These are phyloP conservation scores for Aspergillus ibericus DNA, from an alignment of 2,329 filamentous ascomycete genomes.

Conservation along the genomic window DNA sequence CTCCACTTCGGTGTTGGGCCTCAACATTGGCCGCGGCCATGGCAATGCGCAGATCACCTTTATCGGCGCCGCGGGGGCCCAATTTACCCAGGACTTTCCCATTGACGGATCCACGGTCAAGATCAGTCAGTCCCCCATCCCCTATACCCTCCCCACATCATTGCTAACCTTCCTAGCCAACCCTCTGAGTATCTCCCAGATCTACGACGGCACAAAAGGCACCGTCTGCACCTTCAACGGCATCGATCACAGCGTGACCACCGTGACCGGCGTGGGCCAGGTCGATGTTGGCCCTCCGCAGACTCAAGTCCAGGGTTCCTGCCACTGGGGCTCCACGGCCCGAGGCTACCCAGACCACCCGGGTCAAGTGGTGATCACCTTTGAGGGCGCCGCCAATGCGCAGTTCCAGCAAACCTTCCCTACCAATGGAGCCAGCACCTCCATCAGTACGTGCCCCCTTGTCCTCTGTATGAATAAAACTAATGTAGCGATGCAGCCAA, in stretches of 20 bases:
- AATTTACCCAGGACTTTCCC: constrained; percentile 20
- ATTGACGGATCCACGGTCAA: constrained; percentile 12
- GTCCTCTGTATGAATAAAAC: too few species aligned
- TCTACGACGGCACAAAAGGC: constrained; percentile 7
- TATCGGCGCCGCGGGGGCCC: constrained; percentile 21
- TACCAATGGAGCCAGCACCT: neutral
- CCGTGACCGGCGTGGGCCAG: constrained; percentile 12
- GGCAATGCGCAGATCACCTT: constrained; percentile 16
- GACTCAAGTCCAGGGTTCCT: constrained; percentile 22
- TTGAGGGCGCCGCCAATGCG: constrained; percentile 6
- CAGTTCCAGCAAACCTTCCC: constrained; percentile 5
- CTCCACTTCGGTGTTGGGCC: neutral
- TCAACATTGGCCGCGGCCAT: neutral
- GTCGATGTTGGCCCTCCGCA: constrained; percentile 28
- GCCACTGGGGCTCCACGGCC: neutral
- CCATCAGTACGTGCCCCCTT: constrained; percentile 1
- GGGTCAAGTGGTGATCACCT: constrained; percentile 3
- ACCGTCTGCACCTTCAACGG: constrained; percentile 23
- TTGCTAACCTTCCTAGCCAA: constrained; percentile 14
- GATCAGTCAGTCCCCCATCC: constrained; percentile 15
- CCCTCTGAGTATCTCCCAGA: constrained; percentile 24
- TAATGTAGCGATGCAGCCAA: neutral
- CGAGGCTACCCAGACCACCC: neutral
- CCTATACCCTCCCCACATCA: neutral
- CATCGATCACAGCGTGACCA: constrained; percentile 20